These are phyloP conservation scores for Pleoardoris graminearum DNA, from an alignment of 2,329 filamentous ascomycete genomes.

Conservation along the genomic window DNA sequence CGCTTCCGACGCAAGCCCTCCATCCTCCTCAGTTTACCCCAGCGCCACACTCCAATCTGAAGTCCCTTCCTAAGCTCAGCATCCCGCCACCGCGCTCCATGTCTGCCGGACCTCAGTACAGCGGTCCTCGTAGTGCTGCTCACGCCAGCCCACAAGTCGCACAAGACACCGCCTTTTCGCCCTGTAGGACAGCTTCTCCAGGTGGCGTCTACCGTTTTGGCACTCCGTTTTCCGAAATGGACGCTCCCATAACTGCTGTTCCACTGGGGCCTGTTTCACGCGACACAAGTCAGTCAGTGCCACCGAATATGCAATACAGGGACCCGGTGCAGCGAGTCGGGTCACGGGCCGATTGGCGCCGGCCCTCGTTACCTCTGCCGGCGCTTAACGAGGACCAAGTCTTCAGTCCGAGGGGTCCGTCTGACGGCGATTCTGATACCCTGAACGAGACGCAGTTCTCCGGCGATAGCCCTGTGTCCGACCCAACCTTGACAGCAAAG, in stretches of 20 bases:
- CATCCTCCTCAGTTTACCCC: conserved; percentile 48
- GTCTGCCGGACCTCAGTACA: conserved; percentile 36
- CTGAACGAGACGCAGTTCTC: conserved; percentile 41
- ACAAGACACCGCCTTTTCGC: conserved; percentile 49
- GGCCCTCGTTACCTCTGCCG: conserved; percentile 72
- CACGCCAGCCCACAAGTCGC: conserved; percentile 30
- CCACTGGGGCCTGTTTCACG: conserved; percentile 73
- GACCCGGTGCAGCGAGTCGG: conserved; percentile 53
- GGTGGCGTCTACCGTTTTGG: conserved; percentile 72
- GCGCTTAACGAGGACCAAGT: conserved; percentile 68
- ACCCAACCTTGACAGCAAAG: conserved; percentile 36
- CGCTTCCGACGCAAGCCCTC: conserved; percentile 37
- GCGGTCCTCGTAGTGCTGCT: conserved; percentile 29
- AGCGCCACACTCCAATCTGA: conserved; percentile 56
- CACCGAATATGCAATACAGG: conserved; percentile 85
- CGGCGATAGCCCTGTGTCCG: conserved; percentile 38
- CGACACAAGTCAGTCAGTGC: conserved; percentile 85
- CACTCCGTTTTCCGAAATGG: conserved; percentile 90
- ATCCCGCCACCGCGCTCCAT: conserved; percentile 54
- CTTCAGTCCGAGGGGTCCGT: conserved; percentile 40
- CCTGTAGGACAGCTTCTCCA: conserved; percentile 57
- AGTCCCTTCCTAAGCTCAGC: conserved; percentile 58
- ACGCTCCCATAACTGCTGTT: conserved; percentile 78
- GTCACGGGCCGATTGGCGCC: conserved; percentile 54
- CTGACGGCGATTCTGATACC: conserved; percentile 41